A percentile compares a stretch with the other conserved stretches of the same genome.
Evolutionary conservation across 768 basidiomycete species (phyloP).

Genomic region (Leccinellum rugosiceps): DNA sequence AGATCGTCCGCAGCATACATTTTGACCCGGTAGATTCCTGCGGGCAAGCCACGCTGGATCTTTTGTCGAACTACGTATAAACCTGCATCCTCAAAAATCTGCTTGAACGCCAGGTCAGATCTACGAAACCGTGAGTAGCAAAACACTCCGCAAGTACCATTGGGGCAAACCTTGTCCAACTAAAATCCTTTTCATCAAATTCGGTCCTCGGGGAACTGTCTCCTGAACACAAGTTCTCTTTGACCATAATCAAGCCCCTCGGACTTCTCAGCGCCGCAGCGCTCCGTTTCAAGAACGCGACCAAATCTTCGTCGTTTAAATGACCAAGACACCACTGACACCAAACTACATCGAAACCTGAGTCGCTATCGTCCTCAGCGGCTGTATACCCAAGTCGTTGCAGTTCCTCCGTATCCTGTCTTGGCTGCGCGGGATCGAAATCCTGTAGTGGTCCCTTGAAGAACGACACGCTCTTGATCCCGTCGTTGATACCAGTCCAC

Average conservation of each 20-base stretch:
- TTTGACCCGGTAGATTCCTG: slow-evolving; percentile 79
- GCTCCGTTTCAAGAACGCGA: slow-evolving; percentile 68
- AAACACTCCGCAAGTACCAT: neutral
- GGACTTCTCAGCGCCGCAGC: slow-evolving; percentile 54
- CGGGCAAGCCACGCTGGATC: slow-evolving; percentile 80
- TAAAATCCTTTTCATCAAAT: slow-evolving; percentile 88
- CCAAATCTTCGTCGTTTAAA: slow-evolving; percentile 71
- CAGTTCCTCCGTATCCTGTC: slow-evolving; percentile 39
- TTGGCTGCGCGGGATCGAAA: slow-evolving; percentile 64
- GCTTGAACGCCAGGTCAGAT: slow-evolving; percentile 81
- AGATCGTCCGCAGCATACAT: slow-evolving; percentile 49
- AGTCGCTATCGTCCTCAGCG: slow-evolving; percentile 49
- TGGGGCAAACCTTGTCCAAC: slow-evolving; percentile 71
- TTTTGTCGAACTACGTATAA: slow-evolving; percentile 69
- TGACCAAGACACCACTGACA: slow-evolving; percentile 98
- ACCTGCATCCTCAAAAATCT: slow-evolving; percentile 70
- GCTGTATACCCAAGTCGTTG: slow-evolving; percentile 68
- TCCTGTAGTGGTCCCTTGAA: slow-evolving; percentile 76
- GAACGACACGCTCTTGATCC: slow-evolving; percentile 71
- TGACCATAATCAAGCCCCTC: slow-evolving; percentile 73
- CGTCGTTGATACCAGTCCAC: slow-evolving; percentile 70
- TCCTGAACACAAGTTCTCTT: slow-evolving; percentile 85
- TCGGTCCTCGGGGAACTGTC: slow-evolving; percentile 47
- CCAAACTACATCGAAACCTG: slow-evolving; percentile 88
- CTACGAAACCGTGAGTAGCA: slow-evolving; percentile 38